Conservation (phyloP, 1,284 basidiomycete genomes). For the Cryptococcus jaspeensis region DNA sequence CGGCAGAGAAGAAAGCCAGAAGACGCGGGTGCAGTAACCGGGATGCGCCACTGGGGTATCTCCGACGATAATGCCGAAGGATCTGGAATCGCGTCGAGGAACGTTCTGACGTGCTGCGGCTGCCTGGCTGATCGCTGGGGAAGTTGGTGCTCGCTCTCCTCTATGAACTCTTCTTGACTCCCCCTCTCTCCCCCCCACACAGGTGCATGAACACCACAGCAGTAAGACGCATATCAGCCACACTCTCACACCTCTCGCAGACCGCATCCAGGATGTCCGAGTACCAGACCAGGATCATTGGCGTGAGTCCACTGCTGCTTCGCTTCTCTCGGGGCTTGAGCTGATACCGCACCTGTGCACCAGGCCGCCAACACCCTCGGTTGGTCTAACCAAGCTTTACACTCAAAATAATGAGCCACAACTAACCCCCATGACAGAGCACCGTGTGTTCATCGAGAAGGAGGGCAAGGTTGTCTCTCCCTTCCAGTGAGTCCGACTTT, state of each 20-base stretch:
- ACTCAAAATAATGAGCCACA: slow-evolving; percentile 3
- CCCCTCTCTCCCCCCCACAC: background rate
- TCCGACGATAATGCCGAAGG: too few species aligned
- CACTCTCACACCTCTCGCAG: background rate
- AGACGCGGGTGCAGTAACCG: too few species aligned
- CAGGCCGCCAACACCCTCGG: slow-evolving; percentile 86
- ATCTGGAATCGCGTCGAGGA: too few species aligned
- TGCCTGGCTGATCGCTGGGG: too few species aligned
- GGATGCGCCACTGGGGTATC: too few species aligned
- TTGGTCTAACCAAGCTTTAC: slow-evolving; percentile 49
- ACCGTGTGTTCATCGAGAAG: slow-evolving; percentile 91
- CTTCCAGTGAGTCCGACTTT: slow-evolving; percentile 62
- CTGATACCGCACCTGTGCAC: background rate
- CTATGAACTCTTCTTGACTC: background rate
- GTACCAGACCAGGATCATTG: slow-evolving; percentile 36
- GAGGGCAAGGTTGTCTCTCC: slow-evolving; percentile 80
- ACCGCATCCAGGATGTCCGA: slow-evolving; percentile 21
- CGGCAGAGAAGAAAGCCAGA: too few species aligned
- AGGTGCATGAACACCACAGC: slow-evolving; percentile 26
- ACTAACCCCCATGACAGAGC: slow-evolving; percentile 60
- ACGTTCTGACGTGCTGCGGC: too few species aligned
- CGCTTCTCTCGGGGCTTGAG: background rate
- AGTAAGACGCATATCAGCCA: slow-evolving; percentile 19
- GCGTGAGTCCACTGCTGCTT: slow-evolving; percentile 24
- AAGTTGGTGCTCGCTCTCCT: background rate